phyloP scores from a whole-genome alignment of 2,329 filamentous ascomycete genomes.

The Sclerotinia trifoliorum region DNA sequence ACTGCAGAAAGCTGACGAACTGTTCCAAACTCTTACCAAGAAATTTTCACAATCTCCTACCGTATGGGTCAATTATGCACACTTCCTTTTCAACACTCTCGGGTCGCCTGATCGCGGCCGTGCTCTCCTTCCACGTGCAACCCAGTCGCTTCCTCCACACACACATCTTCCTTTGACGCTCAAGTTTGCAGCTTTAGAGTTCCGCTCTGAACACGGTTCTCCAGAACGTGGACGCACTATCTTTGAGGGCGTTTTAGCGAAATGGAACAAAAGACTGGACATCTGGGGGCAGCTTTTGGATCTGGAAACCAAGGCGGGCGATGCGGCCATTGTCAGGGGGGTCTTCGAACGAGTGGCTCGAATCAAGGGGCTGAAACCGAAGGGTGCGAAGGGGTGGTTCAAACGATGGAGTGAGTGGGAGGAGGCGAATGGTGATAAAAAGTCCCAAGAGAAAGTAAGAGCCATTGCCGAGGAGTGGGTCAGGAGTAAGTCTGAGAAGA shows the following conservation, averaged over 20 bases:
- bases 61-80: conserved; percentile 93
- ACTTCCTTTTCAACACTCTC: conserved; percentile 78
- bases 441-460: conserved; percentile 68
- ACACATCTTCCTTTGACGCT: conserved; percentile 70
- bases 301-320: conserved; percentile 68
- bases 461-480: conserved; percentile 71
- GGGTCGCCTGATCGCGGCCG: conserved; percentile 71
- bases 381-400: conserved; percentile 84
- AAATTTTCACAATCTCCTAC: conserved; percentile 78
- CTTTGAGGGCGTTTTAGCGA: conserved; percentile 81
- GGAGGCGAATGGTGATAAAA: conserved; percentile 66
- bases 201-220: conserved; percentile 77
- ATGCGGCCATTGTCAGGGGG: conserved; percentile 62
- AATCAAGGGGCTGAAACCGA: conserved; percentile 71
- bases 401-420: conserved; percentile 91
- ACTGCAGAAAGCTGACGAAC: conserved; percentile 74
- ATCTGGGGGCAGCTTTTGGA: conserved; percentile 92
- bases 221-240: conserved; percentile 90
- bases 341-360: conserved; percentile 79
- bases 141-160: conserved; percentile 72
- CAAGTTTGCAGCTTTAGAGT: conserved; percentile 90
- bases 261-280: conserved; percentile 86
- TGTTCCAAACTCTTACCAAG: conserved; percentile 84
- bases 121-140: conserved; percentile 75
- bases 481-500: conserved; percentile 46